Evolutionary conservation across 2,329 filamentous ascomycete genomes (phyloP).

Genomic region (Nothophaeocryptopus gaeumannii): DNA sequence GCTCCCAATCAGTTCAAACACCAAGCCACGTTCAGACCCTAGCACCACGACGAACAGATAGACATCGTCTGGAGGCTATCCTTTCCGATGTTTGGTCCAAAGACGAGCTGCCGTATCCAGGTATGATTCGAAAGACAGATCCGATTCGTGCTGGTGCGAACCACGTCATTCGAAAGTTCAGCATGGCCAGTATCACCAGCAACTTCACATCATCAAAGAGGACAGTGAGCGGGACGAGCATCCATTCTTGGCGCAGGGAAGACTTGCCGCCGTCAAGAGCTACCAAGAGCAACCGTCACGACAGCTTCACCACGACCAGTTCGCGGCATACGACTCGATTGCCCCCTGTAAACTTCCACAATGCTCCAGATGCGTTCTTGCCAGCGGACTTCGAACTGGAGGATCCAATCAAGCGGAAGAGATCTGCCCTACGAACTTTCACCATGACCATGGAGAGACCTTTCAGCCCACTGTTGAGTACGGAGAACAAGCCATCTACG

Average conservation of each 20-base stretch:
- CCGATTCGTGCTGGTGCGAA: constrained; percentile 75
- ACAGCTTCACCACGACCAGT: constrained; percentile 13
- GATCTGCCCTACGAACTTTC: constrained; percentile 30
- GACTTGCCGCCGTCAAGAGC: constrained; percentile 24
- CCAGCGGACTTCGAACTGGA: constrained; percentile 49
- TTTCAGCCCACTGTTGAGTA: constrained; percentile 30
- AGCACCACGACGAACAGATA: constrained; percentile 69
- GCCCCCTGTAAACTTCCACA: constrained; percentile 47
- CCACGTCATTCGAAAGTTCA: constrained; percentile 83
- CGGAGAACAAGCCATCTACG: constrained; percentile 23
- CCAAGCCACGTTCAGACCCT: constrained; percentile 67
- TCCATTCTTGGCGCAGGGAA: constrained; percentile 28
- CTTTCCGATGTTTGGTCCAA: constrained; percentile 81
- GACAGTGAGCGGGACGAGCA: constrained; percentile 57
- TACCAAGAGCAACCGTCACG: constrained; percentile 8
- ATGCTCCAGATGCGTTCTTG: constrained; percentile 46
- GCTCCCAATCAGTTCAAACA: constrained; percentile 77
- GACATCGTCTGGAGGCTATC: constrained; percentile 70
- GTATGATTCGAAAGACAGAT: constrained; percentile 69
- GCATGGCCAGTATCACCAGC: constrained; percentile 73
- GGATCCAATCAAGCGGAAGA: constrained; percentile 23
- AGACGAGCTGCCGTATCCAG: constrained; percentile 76
- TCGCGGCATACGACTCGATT: constrained; percentile 5
- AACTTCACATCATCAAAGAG: constrained; percentile 73
- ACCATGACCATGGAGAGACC: constrained; percentile 37